These are phyloP conservation scores for Stemphylium vesicarium DNA, from an alignment of 2,329 filamentous ascomycete species.

Conservation along the genomic window DNA sequence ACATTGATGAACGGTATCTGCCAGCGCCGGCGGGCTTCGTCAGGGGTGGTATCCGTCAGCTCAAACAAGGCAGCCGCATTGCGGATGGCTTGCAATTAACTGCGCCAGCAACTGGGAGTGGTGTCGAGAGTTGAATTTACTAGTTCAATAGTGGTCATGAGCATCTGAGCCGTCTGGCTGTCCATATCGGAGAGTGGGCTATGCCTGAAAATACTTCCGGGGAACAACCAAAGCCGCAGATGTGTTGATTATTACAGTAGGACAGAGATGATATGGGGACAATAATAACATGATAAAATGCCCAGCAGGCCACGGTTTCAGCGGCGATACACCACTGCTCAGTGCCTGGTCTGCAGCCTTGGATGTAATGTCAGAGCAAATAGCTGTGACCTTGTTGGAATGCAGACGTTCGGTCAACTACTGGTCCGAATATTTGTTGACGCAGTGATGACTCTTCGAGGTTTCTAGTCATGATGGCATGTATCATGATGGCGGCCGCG, in stretches of 20 bases:
- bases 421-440: not conserved
- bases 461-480: not conserved
- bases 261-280: too few relatives aligned
- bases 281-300: not conserved
- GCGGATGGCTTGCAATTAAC: conserved; percentile 31
- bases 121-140: conserved; percentile 44
- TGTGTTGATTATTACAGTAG: not conserved
- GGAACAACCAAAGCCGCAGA: not conserved
- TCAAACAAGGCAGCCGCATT: conserved; percentile 25
- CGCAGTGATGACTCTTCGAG: not conserved
- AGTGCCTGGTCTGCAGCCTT: not conserved
- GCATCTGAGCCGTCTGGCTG: conserved; percentile 13
- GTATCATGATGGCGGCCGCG: not conserved
- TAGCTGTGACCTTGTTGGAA: not conserved
- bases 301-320: not conserved
- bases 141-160: conserved; percentile 37
- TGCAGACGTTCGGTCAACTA: not conserved
- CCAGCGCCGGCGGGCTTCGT: conserved; percentile 25
- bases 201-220: not conserved
- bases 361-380: not conserved
- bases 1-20: conserved; percentile 45
- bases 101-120: conserved; percentile 40
- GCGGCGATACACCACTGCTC: not conserved
- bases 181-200: conserved; percentile 18
- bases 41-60: conserved; percentile 20